These are phyloP conservation scores for Cercospora citrullina DNA, from an alignment of 2,329 filamentous ascomycete species.

Conservation along the genomic window DNA sequence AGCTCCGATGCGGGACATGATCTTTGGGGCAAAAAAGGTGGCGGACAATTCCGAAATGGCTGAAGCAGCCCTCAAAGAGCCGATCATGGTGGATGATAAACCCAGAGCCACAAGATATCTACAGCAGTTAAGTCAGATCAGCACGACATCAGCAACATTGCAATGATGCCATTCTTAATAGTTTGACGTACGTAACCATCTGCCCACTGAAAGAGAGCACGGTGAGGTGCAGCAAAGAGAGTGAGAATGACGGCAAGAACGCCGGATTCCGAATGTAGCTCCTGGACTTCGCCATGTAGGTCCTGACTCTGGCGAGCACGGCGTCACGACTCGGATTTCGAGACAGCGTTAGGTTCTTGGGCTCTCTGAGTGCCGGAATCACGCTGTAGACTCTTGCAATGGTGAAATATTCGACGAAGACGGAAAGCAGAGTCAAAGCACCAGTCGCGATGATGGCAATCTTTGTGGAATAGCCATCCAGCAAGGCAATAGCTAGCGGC, in stretches of 20 bases:
- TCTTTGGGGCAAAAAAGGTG: constrained; percentile 59
- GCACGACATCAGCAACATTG: background rate
- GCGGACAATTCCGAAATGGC: constrained; percentile 60
- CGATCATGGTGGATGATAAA: constrained; percentile 55
- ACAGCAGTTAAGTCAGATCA: background rate
- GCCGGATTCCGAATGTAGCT: constrained; percentile 56
- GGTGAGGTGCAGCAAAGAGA: constrained; percentile 62
- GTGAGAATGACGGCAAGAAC: constrained; percentile 61
- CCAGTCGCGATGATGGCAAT: constrained; percentile 54
- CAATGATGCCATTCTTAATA: background rate
- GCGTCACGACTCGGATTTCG: constrained; percentile 3
- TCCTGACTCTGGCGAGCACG: constrained; percentile 8
- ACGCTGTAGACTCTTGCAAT: constrained; percentile 48
- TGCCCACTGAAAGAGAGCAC: constrained; percentile 61
- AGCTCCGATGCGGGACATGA: constrained; percentile 53
- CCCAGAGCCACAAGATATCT: constrained; percentile 53
- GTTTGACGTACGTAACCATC: constrained; percentile 59
- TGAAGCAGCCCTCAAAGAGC: constrained; percentile 54
- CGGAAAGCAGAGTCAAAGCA: constrained; percentile 52
- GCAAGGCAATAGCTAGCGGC: constrained; percentile 53
- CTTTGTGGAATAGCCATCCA: constrained; percentile 52
- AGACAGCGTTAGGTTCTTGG: constrained; percentile 6
- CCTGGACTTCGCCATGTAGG: constrained; percentile 29
- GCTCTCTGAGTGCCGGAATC: constrained; percentile 36
- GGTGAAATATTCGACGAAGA: constrained; percentile 55